phyloP scores from a whole-genome alignment of 345 rosid species.

The Brassica incana region DNA sequence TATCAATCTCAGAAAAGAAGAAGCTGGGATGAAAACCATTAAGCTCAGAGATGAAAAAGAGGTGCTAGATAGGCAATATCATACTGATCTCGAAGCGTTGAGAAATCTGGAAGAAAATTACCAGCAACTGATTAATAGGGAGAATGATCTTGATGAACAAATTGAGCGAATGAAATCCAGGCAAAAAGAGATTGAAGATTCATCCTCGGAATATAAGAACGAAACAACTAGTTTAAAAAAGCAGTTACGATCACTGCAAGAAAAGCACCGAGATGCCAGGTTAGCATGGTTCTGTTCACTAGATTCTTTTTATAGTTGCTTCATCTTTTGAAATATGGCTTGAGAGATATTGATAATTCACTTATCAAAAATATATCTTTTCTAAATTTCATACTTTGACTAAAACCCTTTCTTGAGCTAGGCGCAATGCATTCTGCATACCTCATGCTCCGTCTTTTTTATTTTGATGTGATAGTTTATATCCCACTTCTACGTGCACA shows the following conservation, averaged over 20 bases:
- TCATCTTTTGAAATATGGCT: slow-evolving; percentile 21
- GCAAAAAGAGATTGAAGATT: slow-evolving; percentile 57
- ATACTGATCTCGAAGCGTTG: slow-evolving; percentile 82
- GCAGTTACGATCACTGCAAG: slow-evolving; percentile 72
- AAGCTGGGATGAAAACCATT: slow-evolving; percentile 88
- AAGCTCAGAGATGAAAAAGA: slow-evolving; percentile 93
- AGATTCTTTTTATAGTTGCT: slow-evolving; percentile 14
- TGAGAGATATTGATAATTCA: slow-evolving; percentile 18
- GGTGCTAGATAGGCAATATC: slow-evolving; percentile 90
- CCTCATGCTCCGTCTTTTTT: not conserved
- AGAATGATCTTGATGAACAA: slow-evolving; percentile 69
- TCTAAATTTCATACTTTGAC: not conserved
- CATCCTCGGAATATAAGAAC: slow-evolving; percentile 59
- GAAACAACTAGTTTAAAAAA: slow-evolving; percentile 57
- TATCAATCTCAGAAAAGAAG: slow-evolving; percentile 71
- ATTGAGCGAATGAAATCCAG: slow-evolving; percentile 74
- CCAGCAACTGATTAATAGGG: slow-evolving; percentile 80
- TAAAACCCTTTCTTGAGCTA: slow-evolving; percentile 19
- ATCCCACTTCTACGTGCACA: slow-evolving; percentile 38
- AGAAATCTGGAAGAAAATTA: slow-evolving; percentile 94
- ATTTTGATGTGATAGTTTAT: slow-evolving; percentile 6
- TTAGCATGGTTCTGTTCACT: slow-evolving; percentile 38
- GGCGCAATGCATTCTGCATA: not conserved
- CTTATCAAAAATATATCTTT: slow-evolving; percentile 1
- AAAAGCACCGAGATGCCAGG: slow-evolving; percentile 77